A percentile compares a stretch with the other conserved stretches of the same genome.
Evolutionary conservation across 2,329 filamentous ascomycete species (phyloP).

Genomic region (Aspergillus sp.): DNA sequence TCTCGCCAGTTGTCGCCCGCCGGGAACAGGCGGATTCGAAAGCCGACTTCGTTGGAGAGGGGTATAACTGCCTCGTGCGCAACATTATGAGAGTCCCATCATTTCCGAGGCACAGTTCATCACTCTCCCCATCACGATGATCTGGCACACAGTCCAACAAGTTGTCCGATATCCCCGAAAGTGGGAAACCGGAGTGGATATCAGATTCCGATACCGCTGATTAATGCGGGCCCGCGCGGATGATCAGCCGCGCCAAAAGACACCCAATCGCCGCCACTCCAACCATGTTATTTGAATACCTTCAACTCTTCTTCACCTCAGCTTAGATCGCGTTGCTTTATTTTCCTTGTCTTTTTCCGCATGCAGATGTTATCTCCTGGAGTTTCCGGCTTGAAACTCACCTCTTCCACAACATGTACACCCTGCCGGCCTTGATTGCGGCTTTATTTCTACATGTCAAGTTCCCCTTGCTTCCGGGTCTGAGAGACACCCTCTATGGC

Average conservation of each 20-base stretch:
- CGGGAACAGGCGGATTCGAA: too few species aligned
- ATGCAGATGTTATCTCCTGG: background rate
- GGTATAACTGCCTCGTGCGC: too few species aligned
- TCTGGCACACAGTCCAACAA: too few species aligned
- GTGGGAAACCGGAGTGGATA: too few species aligned
- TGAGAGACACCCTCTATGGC: background rate
- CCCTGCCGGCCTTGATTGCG: background rate
- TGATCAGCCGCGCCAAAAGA: background rate
- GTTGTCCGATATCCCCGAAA: too few species aligned
- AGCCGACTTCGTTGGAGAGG: too few species aligned
- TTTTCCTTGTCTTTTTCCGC: background rate
- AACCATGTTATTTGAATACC: background rate
- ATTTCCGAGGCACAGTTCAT: too few species aligned
- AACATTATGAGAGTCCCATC: too few species aligned
- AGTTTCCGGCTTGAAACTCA: background rate
- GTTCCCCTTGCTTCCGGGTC: background rate
- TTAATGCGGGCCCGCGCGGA: slow-evolving; percentile 1
- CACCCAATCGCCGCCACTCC: background rate
- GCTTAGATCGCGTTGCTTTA: background rate
- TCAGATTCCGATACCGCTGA: background rate
- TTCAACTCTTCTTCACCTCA: background rate
- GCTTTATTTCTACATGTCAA: slow-evolving; percentile 9
- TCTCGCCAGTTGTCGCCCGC: too few species aligned
- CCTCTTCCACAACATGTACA: background rate
- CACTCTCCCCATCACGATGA: too few species aligned